Conservation (phyloP, 441 rosid species). For the Aleurites moluccanus region DNA sequence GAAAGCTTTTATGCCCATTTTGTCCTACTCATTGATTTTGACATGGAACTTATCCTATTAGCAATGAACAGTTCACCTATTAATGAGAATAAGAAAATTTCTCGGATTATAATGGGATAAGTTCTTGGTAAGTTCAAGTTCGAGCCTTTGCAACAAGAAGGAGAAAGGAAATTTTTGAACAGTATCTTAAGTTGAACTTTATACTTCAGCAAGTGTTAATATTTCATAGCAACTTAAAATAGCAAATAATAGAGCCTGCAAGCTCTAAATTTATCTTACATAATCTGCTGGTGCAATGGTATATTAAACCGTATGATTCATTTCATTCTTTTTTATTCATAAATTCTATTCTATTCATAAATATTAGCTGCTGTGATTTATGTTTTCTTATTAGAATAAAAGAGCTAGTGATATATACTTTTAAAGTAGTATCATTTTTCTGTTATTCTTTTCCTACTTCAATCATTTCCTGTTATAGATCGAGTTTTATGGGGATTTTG, state of each 20-base stretch:
- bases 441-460: neutral
- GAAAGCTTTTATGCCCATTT: neutral
- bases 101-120: neutral
- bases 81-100: no score
- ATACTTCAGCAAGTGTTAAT: neutral
- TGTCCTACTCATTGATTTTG: neutral
- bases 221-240: neutral
- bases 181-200: neutral
- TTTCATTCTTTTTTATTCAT: neutral
- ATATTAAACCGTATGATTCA: neutral
- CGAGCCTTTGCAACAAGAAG: neutral
- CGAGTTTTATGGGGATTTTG: constrained; percentile 87
- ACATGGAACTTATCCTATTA: neutral
- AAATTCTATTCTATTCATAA: no score
- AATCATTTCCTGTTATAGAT: constrained; percentile 36
- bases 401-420: neutral
- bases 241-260: neutral
- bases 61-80: no score
- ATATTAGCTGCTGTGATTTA: no score
- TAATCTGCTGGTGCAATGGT: neutral
- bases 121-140: neutral
- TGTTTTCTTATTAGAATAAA: neutral
- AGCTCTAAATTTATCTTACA: neutral
- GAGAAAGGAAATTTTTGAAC: neutral
- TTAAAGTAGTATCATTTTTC: neutral